phyloP scores from a whole-genome alignment of 2,329 filamentous ascomycete species.

The Orbilia brochopaga region DNA sequence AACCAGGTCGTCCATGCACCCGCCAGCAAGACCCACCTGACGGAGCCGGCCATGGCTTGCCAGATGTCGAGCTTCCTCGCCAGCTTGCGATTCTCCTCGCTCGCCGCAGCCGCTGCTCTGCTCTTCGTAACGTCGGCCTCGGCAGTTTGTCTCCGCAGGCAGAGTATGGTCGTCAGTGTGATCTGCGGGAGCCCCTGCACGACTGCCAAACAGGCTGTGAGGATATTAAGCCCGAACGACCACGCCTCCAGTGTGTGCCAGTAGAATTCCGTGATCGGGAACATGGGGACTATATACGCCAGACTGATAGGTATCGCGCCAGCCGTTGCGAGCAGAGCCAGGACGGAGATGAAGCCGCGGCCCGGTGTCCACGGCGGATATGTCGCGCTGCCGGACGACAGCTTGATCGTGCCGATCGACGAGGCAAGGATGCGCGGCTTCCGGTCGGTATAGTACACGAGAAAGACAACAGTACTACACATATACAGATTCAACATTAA shows the following conservation, averaged over 20 bases:
- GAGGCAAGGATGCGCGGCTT: slow-evolving; percentile 27
- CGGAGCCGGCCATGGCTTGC: not conserved
- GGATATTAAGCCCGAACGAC: slow-evolving; percentile 43
- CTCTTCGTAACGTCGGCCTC: not conserved
- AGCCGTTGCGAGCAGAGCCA: slow-evolving; percentile 22
- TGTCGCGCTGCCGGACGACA: slow-evolving; percentile 15
- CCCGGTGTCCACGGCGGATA: slow-evolving; percentile 44
- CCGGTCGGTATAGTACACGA: slow-evolving; percentile 18
- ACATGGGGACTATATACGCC: slow-evolving; percentile 32
- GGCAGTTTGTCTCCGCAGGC: not conserved
- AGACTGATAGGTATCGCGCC: slow-evolving; percentile 31
- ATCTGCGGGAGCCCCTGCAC: slow-evolving; percentile 39
- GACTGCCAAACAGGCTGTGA: slow-evolving; percentile 28
- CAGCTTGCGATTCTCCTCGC: not conserved
- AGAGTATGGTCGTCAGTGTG: slow-evolving; percentile 15
- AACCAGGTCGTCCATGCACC: slow-evolving; percentile 47
- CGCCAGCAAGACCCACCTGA: slow-evolving; percentile 33
- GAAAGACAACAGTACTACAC: slow-evolving; percentile 28
- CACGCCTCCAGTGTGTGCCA: slow-evolving; percentile 39
- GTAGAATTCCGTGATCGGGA: slow-evolving; percentile 25
- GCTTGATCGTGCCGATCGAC: slow-evolving; percentile 20
- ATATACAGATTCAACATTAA: not conserved
- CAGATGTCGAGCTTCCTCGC: slow-evolving; percentile 19
- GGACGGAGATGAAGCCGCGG: slow-evolving; percentile 11
- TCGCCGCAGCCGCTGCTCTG: not conserved